These are phyloP conservation scores for Annulohypoxylon stygium DNA, from an alignment of 495 filamentous ascomycete genomes.

Conservation along the genomic window DNA sequence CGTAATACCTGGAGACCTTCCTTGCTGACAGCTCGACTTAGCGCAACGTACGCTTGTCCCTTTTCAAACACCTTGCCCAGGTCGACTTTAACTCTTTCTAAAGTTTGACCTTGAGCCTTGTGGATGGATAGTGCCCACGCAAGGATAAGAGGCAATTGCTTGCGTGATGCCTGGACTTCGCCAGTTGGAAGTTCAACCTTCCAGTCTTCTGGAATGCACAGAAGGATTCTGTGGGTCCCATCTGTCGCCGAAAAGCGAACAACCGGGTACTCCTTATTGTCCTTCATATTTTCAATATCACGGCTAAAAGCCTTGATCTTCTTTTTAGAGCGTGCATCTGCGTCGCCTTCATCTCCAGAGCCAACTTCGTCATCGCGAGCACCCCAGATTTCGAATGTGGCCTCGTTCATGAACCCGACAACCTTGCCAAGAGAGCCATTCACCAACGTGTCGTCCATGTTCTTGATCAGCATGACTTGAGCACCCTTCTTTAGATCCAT, in stretches of 20 bases:
- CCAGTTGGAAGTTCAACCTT: slow-evolving; percentile 97
- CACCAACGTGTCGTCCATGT: slow-evolving; percentile 92
- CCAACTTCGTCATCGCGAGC: slow-evolving; percentile 64
- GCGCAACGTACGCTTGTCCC: slow-evolving; percentile 87
- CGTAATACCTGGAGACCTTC: slow-evolving; percentile 88
- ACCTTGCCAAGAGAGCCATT: slow-evolving; percentile 94
- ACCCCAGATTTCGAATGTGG: slow-evolving; percentile 75
- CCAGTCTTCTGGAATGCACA: slow-evolving; percentile 90
- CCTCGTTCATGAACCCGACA: slow-evolving; percentile 86
- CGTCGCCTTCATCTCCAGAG: slow-evolving; percentile 56
- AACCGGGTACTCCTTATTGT: slow-evolving; percentile 74
- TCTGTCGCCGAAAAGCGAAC: slow-evolving; percentile 86
- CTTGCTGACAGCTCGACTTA: slow-evolving; percentile 87
- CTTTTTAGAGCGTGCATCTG: slow-evolving; percentile 60
- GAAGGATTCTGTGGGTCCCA: slow-evolving; percentile 79
- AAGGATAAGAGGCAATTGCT: slow-evolving; percentile 86
- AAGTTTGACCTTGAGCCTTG: slow-evolving; percentile 96
- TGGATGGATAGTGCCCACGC: slow-evolving; percentile 98
- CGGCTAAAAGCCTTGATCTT: slow-evolving; percentile 56
- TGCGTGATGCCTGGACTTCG: slow-evolving; percentile 87
- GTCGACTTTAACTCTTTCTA: slow-evolving; percentile 95
- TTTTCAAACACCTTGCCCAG: slow-evolving; percentile 94
- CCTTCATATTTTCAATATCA: slow-evolving; percentile 50
- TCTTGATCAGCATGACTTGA: slow-evolving; percentile 99
- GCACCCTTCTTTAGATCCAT: slow-evolving; percentile 90